phyloP scores from a whole-genome alignment of 106 monocot species.

The Platanthera zijinensis region DNA sequence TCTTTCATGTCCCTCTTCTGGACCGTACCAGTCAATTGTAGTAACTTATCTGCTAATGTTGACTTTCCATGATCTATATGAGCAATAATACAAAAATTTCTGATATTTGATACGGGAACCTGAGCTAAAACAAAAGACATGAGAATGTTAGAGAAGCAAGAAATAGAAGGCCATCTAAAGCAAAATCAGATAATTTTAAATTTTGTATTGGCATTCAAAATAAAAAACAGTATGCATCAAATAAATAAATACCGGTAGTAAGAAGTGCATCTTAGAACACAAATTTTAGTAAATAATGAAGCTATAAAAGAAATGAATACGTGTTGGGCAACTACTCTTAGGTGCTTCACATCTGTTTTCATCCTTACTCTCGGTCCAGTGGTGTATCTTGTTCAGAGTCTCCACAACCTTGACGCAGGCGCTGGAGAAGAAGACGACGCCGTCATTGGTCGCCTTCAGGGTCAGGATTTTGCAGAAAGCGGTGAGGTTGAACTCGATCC shows the following conservation, averaged over 20 bases:
- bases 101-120: constrained; percentile 91
- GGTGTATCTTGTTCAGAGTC: too few relatives aligned
- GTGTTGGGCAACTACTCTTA: too few relatives aligned
- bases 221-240: not conserved
- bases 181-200: not conserved
- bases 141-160: not conserved
- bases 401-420: too few relatives aligned
- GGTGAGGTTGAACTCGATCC: too few relatives aligned
- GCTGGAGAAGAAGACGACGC: too few relatives aligned
- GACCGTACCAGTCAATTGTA: constrained; percentile 86
- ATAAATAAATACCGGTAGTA: not conserved
- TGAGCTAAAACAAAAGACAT: constrained; percentile 18
- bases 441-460: too few relatives aligned
- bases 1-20: constrained; percentile 98
- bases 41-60: constrained; percentile 88
- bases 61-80: constrained; percentile 99
- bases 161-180: not conserved
- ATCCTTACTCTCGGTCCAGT: too few relatives aligned
- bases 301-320: not conserved
- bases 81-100: constrained; percentile 96
- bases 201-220: not conserved
- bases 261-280: not conserved
- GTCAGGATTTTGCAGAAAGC: too few relatives aligned
- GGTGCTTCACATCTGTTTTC: too few relatives aligned
- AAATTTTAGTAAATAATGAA: not conserved